Base-by-base conservation (phyloP, 2,329 filamentous ascomycete genomes). In the Colletotrichum plurivorum region DNA sequence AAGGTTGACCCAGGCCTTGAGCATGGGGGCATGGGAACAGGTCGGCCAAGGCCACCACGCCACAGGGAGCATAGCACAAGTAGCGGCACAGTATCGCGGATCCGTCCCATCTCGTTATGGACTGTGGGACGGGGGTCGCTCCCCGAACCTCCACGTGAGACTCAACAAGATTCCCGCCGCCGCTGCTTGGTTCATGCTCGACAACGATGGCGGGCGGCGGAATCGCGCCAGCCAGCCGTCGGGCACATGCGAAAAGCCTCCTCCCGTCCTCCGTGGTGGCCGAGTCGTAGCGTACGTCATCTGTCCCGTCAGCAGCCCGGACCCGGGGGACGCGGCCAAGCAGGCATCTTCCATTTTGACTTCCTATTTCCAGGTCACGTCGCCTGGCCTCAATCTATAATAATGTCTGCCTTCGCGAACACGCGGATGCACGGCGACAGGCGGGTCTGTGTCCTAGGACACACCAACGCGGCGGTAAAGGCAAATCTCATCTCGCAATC, bases 221-320 rank as follows among this genome's bases (percentile, higher is more conserved):
- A 41, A 46, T 53, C 51, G 62, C 62, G 62, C 66, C 66, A 60
- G 49, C 45, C 55, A 20, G 20, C 18, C 46, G 18, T 20, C 46
- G 45, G 18, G 5, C 62, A 67, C 62, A 67, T 67, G 56, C 27
- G 45, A 49, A 52, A 55, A 27, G 54, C 66, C 31, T 41, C 27
- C 15, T 68, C 18, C 43, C 62, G 43, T 49, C 31, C 43, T 56
- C 63, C 55, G 18, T 43, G 25, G 22, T 25, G 22, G 6, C 55
- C 36, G 55, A 69, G 67, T 67, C 56, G 67, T 69, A 69, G 62
- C 56, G 67, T 69, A 69, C 67, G 62, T 69, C 67, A 69, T 67
- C 67, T 56, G 36, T 56, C 27, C 56, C 55, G 63, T 69, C 56
- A 69, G 67, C 51, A 67, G n/a, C 55, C 46, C 36, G 51, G 36